These are phyloP conservation scores for Chionographis japonica DNA, from an alignment of 106 monocot species.

Conservation along the genomic window DNA sequence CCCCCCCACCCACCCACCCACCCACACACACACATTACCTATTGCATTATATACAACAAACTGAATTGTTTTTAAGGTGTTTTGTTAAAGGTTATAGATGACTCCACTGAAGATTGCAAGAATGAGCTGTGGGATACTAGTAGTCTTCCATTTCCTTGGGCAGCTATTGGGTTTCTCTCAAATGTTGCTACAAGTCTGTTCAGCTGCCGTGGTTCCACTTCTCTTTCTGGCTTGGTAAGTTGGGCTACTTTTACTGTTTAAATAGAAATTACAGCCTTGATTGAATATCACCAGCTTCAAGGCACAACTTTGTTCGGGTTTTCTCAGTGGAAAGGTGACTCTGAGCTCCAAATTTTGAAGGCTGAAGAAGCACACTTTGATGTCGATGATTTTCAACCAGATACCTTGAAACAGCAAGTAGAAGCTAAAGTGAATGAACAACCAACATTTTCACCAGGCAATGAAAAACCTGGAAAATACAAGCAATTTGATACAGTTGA, in stretches of 20 bases:
- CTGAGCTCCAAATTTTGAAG: conserved; percentile 24
- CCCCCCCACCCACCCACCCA: no score
- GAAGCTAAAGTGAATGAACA: conserved; percentile 8
- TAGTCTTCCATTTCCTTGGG: conserved; percentile 26
- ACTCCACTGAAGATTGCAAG: conserved; percentile 24
- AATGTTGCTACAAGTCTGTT: conserved; percentile 44
- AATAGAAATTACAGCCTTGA: not conserved
- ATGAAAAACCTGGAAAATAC: conserved; percentile 24
- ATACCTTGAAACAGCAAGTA: conserved; percentile 11
- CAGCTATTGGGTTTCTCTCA: conserved; percentile 38
- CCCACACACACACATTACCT: not conserved
- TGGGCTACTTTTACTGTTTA: not conserved
- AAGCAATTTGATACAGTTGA: conserved; percentile 66
- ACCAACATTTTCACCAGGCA: conserved; percentile 3
- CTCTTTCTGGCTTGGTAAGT: conserved; percentile 22
- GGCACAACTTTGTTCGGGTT: not conserved
- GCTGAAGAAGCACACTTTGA: conserved; percentile 15
- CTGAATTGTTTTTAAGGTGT: not conserved
- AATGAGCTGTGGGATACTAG: conserved; percentile 27
- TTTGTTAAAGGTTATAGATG: conserved; percentile 22
- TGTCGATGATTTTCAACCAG: conserved; percentile 5
- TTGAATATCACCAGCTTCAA: not conserved
- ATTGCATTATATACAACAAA: not conserved
- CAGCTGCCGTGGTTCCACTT: conserved; percentile 18
- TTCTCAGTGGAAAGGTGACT: conserved; percentile 19